phyloP scores from a whole-genome alignment of 306 rosid genomes.

The Alnus glutinosa region DNA sequence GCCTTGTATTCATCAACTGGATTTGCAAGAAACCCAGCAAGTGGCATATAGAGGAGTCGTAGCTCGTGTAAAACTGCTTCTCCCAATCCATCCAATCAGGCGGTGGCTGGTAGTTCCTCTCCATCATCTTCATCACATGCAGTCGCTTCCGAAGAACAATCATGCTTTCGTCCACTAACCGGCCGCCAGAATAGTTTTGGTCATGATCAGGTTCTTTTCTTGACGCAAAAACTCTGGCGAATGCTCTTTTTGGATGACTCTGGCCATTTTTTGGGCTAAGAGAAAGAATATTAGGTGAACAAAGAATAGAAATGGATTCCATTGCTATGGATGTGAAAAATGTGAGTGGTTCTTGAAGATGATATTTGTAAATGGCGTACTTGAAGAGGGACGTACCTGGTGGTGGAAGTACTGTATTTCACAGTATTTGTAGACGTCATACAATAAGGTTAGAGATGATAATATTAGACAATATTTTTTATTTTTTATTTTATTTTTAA shows the following conservation, averaged over 20 bases:
- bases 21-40: slow-evolving; percentile 52
- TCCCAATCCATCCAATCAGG: slow-evolving; percentile 61
- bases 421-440: too few relatives aligned
- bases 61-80: slow-evolving; percentile 43
- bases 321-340: neutral
- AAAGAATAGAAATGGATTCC: slow-evolving; percentile 20
- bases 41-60: slow-evolving; percentile 40
- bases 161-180: slow-evolving; percentile 40
- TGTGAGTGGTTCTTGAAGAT: too few relatives aligned
- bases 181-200: slow-evolving; percentile 1
- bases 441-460: too few relatives aligned
- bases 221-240: slow-evolving; percentile 5
- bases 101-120: slow-evolving; percentile 46
- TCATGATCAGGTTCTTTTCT: slow-evolving; percentile 1
- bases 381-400: too few relatives aligned
- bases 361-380: too few relatives aligned
- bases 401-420: too few relatives aligned
- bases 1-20: slow-evolving; percentile 53
- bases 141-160: slow-evolving; percentile 39
- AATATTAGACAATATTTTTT: too few relatives aligned
- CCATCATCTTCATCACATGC: slow-evolving; percentile 45
- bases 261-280: neutral
- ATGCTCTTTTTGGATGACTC: neutral
- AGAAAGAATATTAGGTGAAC: neutral
- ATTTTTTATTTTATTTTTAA: too few relatives aligned